phyloP scores from a whole-genome alignment of 352 stramenopile species.

The Pythium graminicola region DNA sequence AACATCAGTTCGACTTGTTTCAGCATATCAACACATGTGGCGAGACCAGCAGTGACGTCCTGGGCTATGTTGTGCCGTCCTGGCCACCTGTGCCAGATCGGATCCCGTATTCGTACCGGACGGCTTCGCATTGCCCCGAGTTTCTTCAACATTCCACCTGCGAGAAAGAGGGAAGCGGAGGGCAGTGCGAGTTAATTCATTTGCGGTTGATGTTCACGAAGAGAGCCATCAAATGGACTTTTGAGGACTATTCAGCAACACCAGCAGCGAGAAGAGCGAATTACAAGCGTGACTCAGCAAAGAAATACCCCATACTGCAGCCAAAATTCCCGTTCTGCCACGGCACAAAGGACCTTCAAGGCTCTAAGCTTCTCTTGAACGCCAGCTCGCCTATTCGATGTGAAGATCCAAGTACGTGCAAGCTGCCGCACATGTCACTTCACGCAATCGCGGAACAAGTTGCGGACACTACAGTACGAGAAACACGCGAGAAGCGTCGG shows the following conservation, averaged over 20 bases:
- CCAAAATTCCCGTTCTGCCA: constrained; percentile 40
- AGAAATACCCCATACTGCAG: constrained; percentile 14
- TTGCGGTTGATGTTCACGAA: constrained; percentile 21
- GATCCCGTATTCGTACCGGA: constrained; percentile 54
- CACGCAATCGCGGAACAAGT: constrained; percentile 50
- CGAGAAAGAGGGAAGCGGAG: constrained; percentile 23
- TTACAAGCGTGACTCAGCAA: background rate
- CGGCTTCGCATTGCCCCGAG: constrained; percentile 40
- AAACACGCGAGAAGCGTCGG: constrained; percentile 3
- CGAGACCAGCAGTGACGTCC: background rate
- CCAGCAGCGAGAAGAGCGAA: constrained; percentile 4
- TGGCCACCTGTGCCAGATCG: constrained; percentile 39
- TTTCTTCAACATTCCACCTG: constrained; percentile 48
- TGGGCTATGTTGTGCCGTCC: constrained; percentile 29
- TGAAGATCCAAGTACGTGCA: constrained; percentile 28
- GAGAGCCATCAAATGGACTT: constrained; percentile 15
- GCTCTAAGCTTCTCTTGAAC: constrained; percentile 14
- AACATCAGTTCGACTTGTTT: constrained; percentile 35
- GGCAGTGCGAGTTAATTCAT: constrained; percentile 39
- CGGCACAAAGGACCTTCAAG: constrained; percentile 12
- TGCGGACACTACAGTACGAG: constrained; percentile 32
- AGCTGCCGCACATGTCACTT: constrained; percentile 38
- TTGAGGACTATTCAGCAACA: constrained; percentile 23
- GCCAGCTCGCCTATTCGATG: constrained; percentile 28
- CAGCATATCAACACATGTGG: constrained; percentile 24